Evolutionary conservation across 108 stramenopile species (phyloP), one percentile per base, ranked within the genome.

Genomic region (Nitzschia putrida): DNA sequence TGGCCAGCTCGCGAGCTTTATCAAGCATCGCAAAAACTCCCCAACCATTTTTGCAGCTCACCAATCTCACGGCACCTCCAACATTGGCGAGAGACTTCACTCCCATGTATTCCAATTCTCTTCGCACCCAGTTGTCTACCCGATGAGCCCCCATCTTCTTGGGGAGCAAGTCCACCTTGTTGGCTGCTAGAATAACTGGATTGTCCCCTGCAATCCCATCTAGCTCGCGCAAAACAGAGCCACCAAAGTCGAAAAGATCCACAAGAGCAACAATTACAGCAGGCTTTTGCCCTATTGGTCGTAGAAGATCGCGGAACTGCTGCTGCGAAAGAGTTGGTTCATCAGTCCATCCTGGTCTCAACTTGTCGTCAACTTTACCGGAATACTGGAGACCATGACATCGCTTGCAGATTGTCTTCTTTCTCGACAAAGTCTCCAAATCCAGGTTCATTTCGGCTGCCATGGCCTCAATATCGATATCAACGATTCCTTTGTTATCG

Each of bases 151-250:
- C 91, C 89, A 95, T 93, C 55, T 87, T 74, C 12, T 78, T 72
- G 24, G 94, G 94, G 21, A 95, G 72, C 39, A 95, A 76, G 72
- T 95, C 94, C 1, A 84, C 88, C 64, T 95, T 95, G 64, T 95
- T 95, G 37, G 91, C 94, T 4, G 89, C 94, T 37, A 95, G 66
- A 59, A 95, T 92, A 21, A 95, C 94, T 34, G 90, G 90, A 73
- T 92, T 91, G n/a, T 91, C 90, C n/a, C 91, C 90, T 18, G 91
- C 91, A 57, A 95, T 90, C 18, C 76, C 83, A 81, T 95, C 91
- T 21, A 95, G 72, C 66, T 93, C 90, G 11, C 89, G 88, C 13
- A 95, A 64, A 3, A 93, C 88, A 45, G 94, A 92, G 51, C 91
- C 94, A 39, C 79, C 82, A 73, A 95, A 95, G 72, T 95, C 94